Percentiles rank a stretch among this genome's conserved stretches.
phyloP scores from a whole-genome alignment of 305 asterid species.

The Petunia hybrid region DNA sequence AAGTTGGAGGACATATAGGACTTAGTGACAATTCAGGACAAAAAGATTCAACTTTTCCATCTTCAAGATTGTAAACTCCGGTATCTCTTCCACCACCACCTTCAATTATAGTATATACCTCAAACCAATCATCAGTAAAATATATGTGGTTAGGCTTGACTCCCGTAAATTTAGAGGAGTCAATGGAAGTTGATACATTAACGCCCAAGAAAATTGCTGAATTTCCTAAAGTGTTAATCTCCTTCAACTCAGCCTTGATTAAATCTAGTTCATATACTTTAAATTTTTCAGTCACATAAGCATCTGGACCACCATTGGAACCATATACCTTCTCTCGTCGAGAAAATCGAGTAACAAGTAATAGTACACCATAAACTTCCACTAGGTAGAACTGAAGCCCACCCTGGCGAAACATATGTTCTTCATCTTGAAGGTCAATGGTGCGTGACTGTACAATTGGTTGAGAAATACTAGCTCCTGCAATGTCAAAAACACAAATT shows the following conservation, averaged over 20 bases:
- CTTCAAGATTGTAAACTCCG: neutral
- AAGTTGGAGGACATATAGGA: neutral
- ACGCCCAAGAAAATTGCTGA: conserved; percentile 8
- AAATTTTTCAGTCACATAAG: neutral
- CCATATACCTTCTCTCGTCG: too few relatives aligned
- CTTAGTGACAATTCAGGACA: neutral
- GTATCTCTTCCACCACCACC: neutral
- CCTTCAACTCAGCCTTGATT: neutral
- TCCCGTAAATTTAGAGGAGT: neutral
- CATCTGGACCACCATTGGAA: too few relatives aligned
- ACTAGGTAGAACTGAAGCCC: neutral
- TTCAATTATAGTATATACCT: neutral
- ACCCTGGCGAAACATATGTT: neutral
- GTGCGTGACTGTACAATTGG: neutral
- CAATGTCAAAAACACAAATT: neutral
- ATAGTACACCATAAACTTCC: too few relatives aligned
- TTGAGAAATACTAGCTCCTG: neutral
- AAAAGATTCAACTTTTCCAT: neutral
- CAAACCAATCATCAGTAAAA: neutral
- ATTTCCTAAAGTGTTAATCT: neutral
- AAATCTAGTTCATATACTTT: neutral
- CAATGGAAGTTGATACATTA: neutral
- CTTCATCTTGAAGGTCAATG: neutral
- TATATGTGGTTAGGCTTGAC: conserved; percentile 22
- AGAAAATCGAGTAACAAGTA: too few relatives aligned